A percentile compares a stretch with the other conserved stretches of the same genome.
phyloP scores from a whole-genome alignment of 495 filamentous ascomycete species.

The Hypoxylon subgilvum region DNA sequence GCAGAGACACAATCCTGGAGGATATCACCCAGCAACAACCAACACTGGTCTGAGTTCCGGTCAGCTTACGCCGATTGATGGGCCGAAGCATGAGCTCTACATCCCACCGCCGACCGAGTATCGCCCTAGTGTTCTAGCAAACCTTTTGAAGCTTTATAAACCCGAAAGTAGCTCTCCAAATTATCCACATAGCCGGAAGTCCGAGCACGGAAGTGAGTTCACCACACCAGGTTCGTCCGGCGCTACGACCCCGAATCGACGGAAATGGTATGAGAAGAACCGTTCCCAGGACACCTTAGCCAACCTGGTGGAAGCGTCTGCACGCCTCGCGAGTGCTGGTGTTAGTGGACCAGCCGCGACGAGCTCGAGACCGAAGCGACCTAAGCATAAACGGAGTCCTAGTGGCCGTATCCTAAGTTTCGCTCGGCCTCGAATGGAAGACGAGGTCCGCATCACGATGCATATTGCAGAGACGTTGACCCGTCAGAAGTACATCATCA shows the following conservation, averaged over 20 bases:
- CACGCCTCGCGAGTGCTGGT: constrained; percentile 52
- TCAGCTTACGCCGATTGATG: constrained; percentile 64
- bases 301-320: constrained; percentile 64
- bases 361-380: constrained; percentile 50
- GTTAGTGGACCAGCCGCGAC: constrained; percentile 44
- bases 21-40: constrained; percentile 24
- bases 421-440: constrained; percentile 50
- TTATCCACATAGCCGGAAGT: constrained; percentile 35
- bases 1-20: constrained; percentile 27
- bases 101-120: constrained; percentile 72
- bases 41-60: constrained; percentile 58
- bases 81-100: constrained; percentile 67
- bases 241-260: constrained; percentile 60
- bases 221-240: constrained; percentile 50
- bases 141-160: constrained; percentile 77
- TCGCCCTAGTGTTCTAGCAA: constrained; percentile 76
- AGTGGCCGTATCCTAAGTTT: constrained; percentile 48
- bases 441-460: constrained; percentile 82
- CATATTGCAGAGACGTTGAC: constrained; percentile 85
- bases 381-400: constrained; percentile 44
- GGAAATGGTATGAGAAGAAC: constrained; percentile 67
- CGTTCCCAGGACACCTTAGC: constrained; percentile 56
- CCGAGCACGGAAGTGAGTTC: constrained; percentile 40
- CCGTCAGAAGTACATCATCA: constrained; percentile 82
- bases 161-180: constrained; percentile 34